Evolutionary conservation across 768 basidiomycete genomes (phyloP), one percentile per base, ranked within the genome.

Genomic region (Polyporus arcularius): DNA sequence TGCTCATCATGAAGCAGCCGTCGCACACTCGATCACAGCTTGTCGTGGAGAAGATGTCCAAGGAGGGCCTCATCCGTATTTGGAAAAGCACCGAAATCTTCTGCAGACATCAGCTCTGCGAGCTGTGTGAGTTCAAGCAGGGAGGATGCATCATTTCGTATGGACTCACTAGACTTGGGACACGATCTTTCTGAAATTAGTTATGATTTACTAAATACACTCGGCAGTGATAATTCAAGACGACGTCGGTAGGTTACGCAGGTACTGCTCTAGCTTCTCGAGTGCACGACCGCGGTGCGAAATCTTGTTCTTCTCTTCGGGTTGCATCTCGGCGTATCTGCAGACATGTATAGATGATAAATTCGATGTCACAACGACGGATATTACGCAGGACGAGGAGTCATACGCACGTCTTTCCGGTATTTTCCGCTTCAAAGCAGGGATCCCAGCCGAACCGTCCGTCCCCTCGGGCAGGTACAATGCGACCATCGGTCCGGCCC

Each of bases 401-500:
- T 26, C 12, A 42, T 8, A 70, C 80, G 60, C 61, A 96, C 90
- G 96, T 98, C 73, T 86, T 79, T 7, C 87, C 86, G 18, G 82
- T 86, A 10, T 84, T 88, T 51, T 84, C 79, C 0, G 90, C 91
- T 70, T 94, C 84, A 69, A 96, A 97, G 9, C 90, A 75, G 0
- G 94, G 80, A 73, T 96, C 94, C 94, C 95, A 98, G 26, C 96
- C 96, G 70, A 98, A 98, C 12, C 82, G 74, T 31, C 79, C 76
- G 0, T 86, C 82, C 0, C 96, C 96, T 46, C 96, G 76, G 1
- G 96, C 82, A 28, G 86, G 85, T 3, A 99, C 96, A 62, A 98
- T 95, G n/a, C 74, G 81, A 2, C 96, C 96, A 28, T 93, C 86
- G 1, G 95, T 97, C 11, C 84, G 80, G 0, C 96, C 96, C 69